phyloP scores from a whole-genome alignment of 352 stramenopile genomes.

The Detonula confervacea region DNA sequence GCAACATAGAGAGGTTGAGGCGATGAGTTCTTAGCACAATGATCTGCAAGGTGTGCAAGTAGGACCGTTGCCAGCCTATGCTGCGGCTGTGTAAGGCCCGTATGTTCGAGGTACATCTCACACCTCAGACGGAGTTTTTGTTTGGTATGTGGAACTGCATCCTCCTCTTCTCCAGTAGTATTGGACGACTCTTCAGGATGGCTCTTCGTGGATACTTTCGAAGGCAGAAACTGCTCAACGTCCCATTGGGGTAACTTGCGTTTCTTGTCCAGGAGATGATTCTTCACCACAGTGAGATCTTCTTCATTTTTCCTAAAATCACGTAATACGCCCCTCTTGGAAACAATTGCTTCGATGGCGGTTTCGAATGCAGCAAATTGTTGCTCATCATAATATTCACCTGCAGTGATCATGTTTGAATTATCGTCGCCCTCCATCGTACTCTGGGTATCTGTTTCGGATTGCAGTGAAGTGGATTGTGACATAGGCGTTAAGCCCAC shows the following conservation, averaged over 20 bases:
- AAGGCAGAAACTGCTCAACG: slow-evolving; percentile 15
- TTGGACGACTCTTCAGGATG: neutral
- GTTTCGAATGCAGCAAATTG: slow-evolving; percentile 36
- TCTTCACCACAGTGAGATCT: slow-evolving; percentile 40
- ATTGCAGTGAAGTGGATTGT: neutral
- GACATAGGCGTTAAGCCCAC: neutral
- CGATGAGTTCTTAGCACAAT: slow-evolving; percentile 64
- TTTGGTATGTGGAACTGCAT: neutral
- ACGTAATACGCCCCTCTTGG: slow-evolving; percentile 49
- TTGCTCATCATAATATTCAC: slow-evolving; percentile 33
- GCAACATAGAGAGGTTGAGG: slow-evolving; percentile 56
- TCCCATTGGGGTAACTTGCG: slow-evolving; percentile 31
- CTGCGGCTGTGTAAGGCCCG: slow-evolving; percentile 43
- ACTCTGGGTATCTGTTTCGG: neutral
- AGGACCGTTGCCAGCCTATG: slow-evolving; percentile 44
- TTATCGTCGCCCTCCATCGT: slow-evolving; percentile 8
- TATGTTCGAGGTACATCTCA: slow-evolving; percentile 47
- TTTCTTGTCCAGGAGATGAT: slow-evolving; percentile 31
- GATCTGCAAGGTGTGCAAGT: slow-evolving; percentile 68
- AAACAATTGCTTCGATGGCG: slow-evolving; percentile 45
- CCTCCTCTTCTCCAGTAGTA: neutral
- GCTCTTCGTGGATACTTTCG: neutral
- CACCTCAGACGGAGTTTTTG: slow-evolving; percentile 39
- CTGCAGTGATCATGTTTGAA: neutral
- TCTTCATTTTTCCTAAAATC: slow-evolving; percentile 50